Base-by-base conservation (phyloP, 768 basidiomycete genomes). In the Myochromella boudieri region DNA sequence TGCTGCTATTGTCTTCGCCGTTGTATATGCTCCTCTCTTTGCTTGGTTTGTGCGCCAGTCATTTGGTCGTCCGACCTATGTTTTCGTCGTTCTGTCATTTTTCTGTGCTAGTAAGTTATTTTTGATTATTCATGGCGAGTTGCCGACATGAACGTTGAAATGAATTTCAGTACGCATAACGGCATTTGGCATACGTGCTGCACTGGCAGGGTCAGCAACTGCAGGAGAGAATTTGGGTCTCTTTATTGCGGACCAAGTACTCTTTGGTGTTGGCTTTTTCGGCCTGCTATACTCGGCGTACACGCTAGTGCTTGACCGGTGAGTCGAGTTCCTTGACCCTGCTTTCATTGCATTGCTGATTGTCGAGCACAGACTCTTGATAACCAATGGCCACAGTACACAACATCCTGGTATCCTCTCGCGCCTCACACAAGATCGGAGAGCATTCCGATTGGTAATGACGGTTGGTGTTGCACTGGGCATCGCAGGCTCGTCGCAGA, bases 231-330 rank as follows among this genome's bases (percentile, higher is more conserved):
- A 60, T 25, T 45, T 70, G 2, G 44, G 40, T 9, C 46, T 72
- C 11, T 58, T 71, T n/a, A 71, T 72, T 3, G 65, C 64, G 0
- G 69, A 72, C 34, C 49, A 70, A 52, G 58, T 73, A 4, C 56
- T 76, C 10, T 69, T 70, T 21, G 63, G 68, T 0, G 65, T 71
- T 20, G 75, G 75, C 3, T 76, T 71, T 54, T 68, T 72, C 31
- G 70, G 67, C n/a, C 54, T 77, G 6, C 52, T 77, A 11, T 71
- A 68, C 39, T 68, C 71, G 1, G 62, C 70, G 0, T 75, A 72
- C 42, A 69, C 63, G 0, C 62, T 76, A 2, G 68, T 73, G 6
- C 50, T 72, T 12, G 72, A 76, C 44, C 59, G 71, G 75, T 76
- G 45, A 28, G 60, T 45, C 6, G 36, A 20, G 4, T n/a, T 17